Evolutionary conservation across 1,284 basidiomycete species (phyloP), one percentile per base, ranked within the genome.

Genomic region (Ustilago crameri): DNA sequence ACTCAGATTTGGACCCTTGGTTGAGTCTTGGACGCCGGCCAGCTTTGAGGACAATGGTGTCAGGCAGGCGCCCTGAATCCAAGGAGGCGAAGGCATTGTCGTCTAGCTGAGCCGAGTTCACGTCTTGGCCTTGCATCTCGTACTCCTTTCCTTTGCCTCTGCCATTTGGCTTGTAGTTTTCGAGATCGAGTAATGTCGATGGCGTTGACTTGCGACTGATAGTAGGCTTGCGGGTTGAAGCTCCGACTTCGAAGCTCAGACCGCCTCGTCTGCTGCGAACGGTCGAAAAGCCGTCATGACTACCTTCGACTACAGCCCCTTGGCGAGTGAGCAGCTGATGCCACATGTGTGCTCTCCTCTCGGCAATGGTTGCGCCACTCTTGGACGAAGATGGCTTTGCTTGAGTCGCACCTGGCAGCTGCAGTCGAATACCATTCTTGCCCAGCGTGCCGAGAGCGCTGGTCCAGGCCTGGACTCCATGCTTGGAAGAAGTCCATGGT

Each of bases 311-410:
- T 2, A 65, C 58, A 8, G 66, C 57, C 22, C 67, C 68, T 50
- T 71, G 59, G 15, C 59, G 53, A 14, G 55, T 57, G 22, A 61
- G 50, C 15, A 72, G 30, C 15, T 46, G 38, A 12, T 59, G 48
- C 60, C 69, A 66, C 56, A 62, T 76, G 9, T 63, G 66, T 9
- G 77, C 77, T 41, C 77, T 20, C 9, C 77, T 63, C 55, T 79
- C 73, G 0, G 77, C 77, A 20, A 79, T 79, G 0, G 75, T 79
- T 7, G 64, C 49, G 22, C 50, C 52, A 9, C 34, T 14, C 14
- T 40, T 45, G 22, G 46, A 49, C 0, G 54, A 42, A 18, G 46
- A 49, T 3, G 41, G 30, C 18, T 57, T 49, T 3, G 49, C 32
- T 14, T 18, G 9, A 18, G 15, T n/a, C 3, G 32, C 27, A 9